These are phyloP conservation scores for Cucurbitaria berberidis DNA, from an alignment of 2,329 filamentous ascomycete species.

Conservation along the genomic window DNA sequence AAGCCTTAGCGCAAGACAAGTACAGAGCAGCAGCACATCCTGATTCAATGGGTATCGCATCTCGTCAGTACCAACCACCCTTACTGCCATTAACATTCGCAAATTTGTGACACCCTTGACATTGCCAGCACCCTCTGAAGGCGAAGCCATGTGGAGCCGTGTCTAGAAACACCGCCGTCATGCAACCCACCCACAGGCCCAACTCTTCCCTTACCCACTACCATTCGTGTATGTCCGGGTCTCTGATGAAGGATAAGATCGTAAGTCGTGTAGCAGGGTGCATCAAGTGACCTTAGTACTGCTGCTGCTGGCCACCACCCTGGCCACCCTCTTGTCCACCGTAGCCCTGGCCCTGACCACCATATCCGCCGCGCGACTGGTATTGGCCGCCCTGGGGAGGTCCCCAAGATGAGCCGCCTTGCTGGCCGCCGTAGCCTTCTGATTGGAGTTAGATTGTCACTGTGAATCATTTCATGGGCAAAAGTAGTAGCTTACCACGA, in stretches of 20 bases:
- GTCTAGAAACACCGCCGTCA: slow-evolving; percentile 20
- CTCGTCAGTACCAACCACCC: slow-evolving; percentile 46
- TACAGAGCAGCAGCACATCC: slow-evolving; percentile 41
- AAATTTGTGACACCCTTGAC: slow-evolving; percentile 28
- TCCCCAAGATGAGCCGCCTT: slow-evolving; percentile 37
- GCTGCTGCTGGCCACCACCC: slow-evolving; percentile 43
- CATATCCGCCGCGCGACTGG: slow-evolving; percentile 39
- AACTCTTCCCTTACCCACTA: slow-evolving; percentile 13
- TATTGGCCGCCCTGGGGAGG: slow-evolving; percentile 40
- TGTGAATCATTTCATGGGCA: neutral
- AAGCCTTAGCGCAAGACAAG: slow-evolving; percentile 32
- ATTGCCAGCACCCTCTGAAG: slow-evolving; percentile 34
- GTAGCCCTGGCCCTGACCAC: slow-evolving; percentile 35
- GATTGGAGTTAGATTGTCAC: slow-evolving; percentile 7
- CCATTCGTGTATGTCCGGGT: slow-evolving; percentile 7
- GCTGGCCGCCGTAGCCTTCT: slow-evolving; percentile 24
- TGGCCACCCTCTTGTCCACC: slow-evolving; percentile 38
- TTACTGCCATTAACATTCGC: slow-evolving; percentile 37
- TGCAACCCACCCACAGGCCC: slow-evolving; percentile 16
- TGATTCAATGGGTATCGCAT: slow-evolving; percentile 50
- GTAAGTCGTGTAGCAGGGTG: slow-evolving; percentile 9
- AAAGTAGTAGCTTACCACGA: slow-evolving; percentile 37
- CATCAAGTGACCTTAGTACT: slow-evolving; percentile 37
- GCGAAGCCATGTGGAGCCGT: slow-evolving; percentile 29
- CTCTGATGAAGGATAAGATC: slow-evolving; percentile 20